Evolutionary conservation across 1,284 basidiomycete species (phyloP).

Genomic region (Fomitopsis palustris): DNA sequence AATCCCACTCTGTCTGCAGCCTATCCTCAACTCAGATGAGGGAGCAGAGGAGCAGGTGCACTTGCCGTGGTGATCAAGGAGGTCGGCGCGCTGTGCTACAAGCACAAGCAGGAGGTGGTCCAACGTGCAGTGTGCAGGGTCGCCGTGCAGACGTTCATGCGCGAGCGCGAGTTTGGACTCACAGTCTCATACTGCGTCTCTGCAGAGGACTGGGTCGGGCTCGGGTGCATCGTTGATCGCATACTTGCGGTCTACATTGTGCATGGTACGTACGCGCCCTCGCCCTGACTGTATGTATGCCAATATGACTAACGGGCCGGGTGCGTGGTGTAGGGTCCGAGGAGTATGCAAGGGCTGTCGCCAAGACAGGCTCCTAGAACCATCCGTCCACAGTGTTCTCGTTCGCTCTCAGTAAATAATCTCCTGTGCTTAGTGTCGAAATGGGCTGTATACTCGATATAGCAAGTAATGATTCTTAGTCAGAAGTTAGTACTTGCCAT

Average conservation of each 20-base stretch:
- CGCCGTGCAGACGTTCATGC: slow-evolving; percentile 65
- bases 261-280: slow-evolving; percentile 44
- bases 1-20: slow-evolving; percentile 47
- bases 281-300: neutral
- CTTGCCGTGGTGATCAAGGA: slow-evolving; percentile 62
- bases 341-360: too few relatives aligned
- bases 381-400: too few relatives aligned
- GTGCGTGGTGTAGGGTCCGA: slow-evolving; percentile 44
- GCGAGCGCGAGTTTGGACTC: slow-evolving; percentile 65
- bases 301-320: neutral
- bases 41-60: slow-evolving; percentile 36
- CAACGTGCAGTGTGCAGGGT: slow-evolving; percentile 67
- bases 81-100: slow-evolving; percentile 62
- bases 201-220: slow-evolving; percentile 76
- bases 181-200: slow-evolving; percentile 76
- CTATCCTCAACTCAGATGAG: slow-evolving; percentile 10
- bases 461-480: too few relatives aligned
- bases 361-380: too few relatives aligned
- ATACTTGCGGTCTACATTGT: slow-evolving; percentile 68
- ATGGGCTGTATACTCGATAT: too few relatives aligned
- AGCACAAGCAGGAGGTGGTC: slow-evolving; percentile 60
- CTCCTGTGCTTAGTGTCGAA: too few relatives aligned
- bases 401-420: too few relatives aligned
- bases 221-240: slow-evolving; percentile 66
- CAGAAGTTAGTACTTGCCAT: too few relatives aligned